A percentile compares a stretch with the other conserved stretches of the same genome.
Conservation (phyloP, 1,284 basidiomycete species). For the Cryptococcus floricola region DNA sequence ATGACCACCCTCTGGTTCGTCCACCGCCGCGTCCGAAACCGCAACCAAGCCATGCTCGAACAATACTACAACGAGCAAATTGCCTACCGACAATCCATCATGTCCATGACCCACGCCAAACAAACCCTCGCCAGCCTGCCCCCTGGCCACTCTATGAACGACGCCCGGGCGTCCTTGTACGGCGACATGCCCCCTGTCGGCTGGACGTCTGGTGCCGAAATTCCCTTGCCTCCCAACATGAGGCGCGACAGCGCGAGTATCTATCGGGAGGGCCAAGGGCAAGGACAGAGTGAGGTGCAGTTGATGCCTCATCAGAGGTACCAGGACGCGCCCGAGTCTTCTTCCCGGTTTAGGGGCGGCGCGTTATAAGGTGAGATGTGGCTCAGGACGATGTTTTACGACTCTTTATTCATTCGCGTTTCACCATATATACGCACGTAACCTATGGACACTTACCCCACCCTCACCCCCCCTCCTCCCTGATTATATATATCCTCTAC, state of each 20-base stretch:
- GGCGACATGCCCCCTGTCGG: slow-evolving; percentile 10
- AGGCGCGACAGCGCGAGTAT: slow-evolving; percentile 25
- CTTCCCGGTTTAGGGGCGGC: neutral
- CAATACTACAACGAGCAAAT: slow-evolving; percentile 82
- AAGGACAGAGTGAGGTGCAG: slow-evolving; percentile 18
- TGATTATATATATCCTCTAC: no score
- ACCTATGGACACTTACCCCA: no score
- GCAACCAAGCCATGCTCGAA: slow-evolving; percentile 71
- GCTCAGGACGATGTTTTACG: neutral
- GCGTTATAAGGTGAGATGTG: neutral
- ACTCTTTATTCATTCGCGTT: neutral
- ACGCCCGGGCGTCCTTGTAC: slow-evolving; percentile 24
- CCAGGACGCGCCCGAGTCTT: slow-evolving; percentile 8
- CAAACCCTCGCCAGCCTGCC: slow-evolving; percentile 42
- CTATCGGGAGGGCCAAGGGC: slow-evolving; percentile 10
- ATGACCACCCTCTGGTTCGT: slow-evolving; percentile 64
- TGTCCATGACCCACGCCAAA: slow-evolving; percentile 47
- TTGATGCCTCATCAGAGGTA: slow-evolving; percentile 13
- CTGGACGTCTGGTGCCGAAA: slow-evolving; percentile 18
- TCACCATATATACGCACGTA: no score
- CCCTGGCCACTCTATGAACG: slow-evolving; percentile 23
- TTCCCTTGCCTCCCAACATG: slow-evolving; percentile 37
- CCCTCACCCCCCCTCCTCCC: no score
- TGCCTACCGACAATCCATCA: slow-evolving; percentile 50
- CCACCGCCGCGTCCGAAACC: slow-evolving; percentile 65